Base-by-base conservation (phyloP, 2,329 filamentous ascomycete species). In the Curvularia sp. region DNA sequence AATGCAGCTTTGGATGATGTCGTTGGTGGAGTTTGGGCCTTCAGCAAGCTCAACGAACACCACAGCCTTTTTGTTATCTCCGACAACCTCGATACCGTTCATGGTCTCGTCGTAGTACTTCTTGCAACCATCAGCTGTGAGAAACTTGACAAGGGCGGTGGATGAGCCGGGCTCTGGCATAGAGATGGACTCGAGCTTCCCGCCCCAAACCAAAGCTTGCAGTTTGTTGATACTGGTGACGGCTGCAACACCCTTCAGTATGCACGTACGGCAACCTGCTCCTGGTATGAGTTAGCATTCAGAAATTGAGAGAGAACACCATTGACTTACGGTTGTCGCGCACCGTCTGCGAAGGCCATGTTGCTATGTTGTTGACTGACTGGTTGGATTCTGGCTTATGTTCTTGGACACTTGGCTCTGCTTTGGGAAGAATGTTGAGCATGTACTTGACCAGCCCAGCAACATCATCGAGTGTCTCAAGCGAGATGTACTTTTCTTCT, bases 1-100 rank as follows among this genome's bases (percentile, higher is more conserved):
- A 9, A 79, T 75, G 50, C 77, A 77, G 38, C 76, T 76, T 5
- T 70, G 69, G 18, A 84, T 70, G 30, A 79, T 69, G 9, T 79
- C 78, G 55, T 79, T 79, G 57, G 79, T 66, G 3, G 74, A 75
- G 44, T 67, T 69, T 1, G 70, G 70, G 0, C 62, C 67, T 4
- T 64, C 58, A 18, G 61, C 54, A 46, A 64, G 63, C 55, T 77
- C 69, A 4, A 77, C 74, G 15, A 69, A 68, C 31, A 78, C 50
- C 4, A 75, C 18, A 0, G 55, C 49, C 35, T 67, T 69, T n/a
- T 67, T 66, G n/a, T 22, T 47, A 7, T 63, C 57, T 1, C 61
- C 66, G 1, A 64, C 62, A 1, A 69, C 33, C 33, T 66, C 57
- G 28, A 78, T 73, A 3, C 76, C 76, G 43, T 78, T 78, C 12